Conservation (phyloP, 495 filamentous ascomycete species). For the Articulospora tetracladia region DNA sequence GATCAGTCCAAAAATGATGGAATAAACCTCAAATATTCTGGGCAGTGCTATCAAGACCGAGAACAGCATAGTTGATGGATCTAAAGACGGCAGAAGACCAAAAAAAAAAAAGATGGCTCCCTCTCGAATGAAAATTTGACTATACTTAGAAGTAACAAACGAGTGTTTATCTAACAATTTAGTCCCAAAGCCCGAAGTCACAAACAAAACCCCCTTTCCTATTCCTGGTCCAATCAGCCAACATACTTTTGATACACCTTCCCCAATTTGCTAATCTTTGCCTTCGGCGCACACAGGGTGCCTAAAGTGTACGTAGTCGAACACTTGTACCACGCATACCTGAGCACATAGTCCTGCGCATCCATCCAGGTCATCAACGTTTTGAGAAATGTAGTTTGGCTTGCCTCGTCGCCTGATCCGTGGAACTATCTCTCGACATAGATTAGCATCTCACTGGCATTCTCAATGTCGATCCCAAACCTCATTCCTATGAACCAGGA, state of each 20-base stretch:
- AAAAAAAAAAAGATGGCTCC: too few relatives aligned
- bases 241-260: not conserved
- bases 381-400: conserved; percentile 50
- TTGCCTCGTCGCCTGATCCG: conserved; percentile 34
- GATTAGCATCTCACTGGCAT: not conserved
- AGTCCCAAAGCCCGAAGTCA: too few relatives aligned
- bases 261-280: not conserved
- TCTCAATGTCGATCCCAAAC: not conserved
- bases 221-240: too few relatives aligned
- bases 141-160: too few relatives aligned
- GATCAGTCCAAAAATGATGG: too few relatives aligned
- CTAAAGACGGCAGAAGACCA: too few relatives aligned
- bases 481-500: not conserved
- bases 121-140: too few relatives aligned
- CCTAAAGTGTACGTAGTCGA: not conserved
- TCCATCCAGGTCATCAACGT: conserved; percentile 63
- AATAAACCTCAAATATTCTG: too few relatives aligned
- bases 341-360: conserved; percentile 52
- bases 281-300: not conserved
- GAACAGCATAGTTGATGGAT: too few relatives aligned
- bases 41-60: too few relatives aligned
- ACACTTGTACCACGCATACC: conserved; percentile 58
- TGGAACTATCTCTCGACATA: conserved; percentile 48
- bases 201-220: too few relatives aligned
- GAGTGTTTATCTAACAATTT: too few relatives aligned